Evolutionary conservation across 768 basidiomycete genomes (phyloP), one percentile per base, ranked within the genome.

Genomic region (Rickenella mellea): DNA sequence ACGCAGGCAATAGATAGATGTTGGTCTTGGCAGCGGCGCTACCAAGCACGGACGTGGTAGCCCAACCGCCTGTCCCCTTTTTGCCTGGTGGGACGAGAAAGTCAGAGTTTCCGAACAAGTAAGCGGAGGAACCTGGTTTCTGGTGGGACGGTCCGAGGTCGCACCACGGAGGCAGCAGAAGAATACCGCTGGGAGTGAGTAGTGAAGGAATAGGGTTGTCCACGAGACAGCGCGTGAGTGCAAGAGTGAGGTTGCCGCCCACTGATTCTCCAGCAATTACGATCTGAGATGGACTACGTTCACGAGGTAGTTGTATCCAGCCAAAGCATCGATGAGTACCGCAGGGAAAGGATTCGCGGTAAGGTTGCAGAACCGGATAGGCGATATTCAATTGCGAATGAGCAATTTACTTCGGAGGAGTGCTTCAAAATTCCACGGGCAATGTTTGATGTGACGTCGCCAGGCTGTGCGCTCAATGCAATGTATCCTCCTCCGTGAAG

Each of bases 211-310:
- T 49, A 1, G 54, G 55, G 30, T 50, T 40, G 39, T 53, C 50
- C 28, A 48, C 48, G 27, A 72, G 45, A 52, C 71, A 68, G 2
- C 65, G 60, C 1, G 55, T 47, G 28, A 72, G 52, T 14, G 62
- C 59, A 10, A 69, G 45, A 0, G 67, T 69, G 22, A 78, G 58
- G 46, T 72, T 67, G 1, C 67, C 77, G 0, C 78, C 78, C 0
- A 77, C 73, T 1, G 73, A 76, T 35, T 78, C 76, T 5, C 76
- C 77, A 4, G 53, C 50, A 6, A 78, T 40, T 44, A 74, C 59
- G 43, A 79, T 66, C 41, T 72, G 51, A 76, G 70, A 0, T 65
- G 63, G 24, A 71, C 51, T 11, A 46, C 51, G 11, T 67, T 50
- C 22, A 73, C 55, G 20, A 80, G 69, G 59, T 78, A 73, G 9